Evolutionary conservation across 2,329 filamentous ascomycete genomes (phyloP).

Genomic region (Colletotrichum lupini): DNA sequence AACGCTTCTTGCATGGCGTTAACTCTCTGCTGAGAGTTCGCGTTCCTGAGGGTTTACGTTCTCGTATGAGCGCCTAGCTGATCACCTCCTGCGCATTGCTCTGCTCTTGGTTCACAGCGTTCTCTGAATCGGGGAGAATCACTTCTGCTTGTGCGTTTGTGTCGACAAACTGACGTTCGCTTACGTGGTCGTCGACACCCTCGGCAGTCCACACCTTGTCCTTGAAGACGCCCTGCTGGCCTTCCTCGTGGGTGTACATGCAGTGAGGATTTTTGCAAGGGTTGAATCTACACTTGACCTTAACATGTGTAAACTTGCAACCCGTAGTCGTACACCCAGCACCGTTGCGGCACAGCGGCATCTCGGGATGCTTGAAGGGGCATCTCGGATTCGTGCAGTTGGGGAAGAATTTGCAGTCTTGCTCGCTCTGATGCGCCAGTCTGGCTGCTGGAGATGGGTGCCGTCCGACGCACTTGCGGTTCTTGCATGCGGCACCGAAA

Average conservation of each 20-base stretch:
- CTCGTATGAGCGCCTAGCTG: conserved; percentile 35
- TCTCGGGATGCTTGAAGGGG: conserved; percentile 87
- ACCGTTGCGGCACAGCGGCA: conserved; percentile 91
- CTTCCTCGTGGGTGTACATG: conserved; percentile 89
- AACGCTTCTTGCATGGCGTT: conserved; percentile 7
- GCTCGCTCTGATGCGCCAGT: conserved; percentile 81
- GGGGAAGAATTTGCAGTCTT: conserved; percentile 91
- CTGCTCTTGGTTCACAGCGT: conserved; percentile 50
- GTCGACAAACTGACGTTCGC: conserved; percentile 88
- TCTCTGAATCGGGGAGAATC: conserved; percentile 69
- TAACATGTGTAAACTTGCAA: conserved; percentile 92
- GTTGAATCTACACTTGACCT: conserved; percentile 87
- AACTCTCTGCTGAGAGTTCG: neutral
- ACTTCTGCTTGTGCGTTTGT: conserved; percentile 76
- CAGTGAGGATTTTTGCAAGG: conserved; percentile 93
- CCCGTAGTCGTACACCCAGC: conserved; percentile 83
- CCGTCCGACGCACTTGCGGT: conserved; percentile 89
- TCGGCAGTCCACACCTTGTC: conserved; percentile 92
- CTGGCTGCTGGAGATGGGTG: conserved; percentile 92
- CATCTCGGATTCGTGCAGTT: conserved; percentile 91
- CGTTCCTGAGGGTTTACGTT: neutral
- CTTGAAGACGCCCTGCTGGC: conserved; percentile 85
- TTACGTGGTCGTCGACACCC: conserved; percentile 73
- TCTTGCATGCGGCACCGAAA: conserved; percentile 93
- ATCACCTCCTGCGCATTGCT: conserved; percentile 52